Evolutionary conservation across 352 stramenopile genomes (phyloP).

Genomic region (Detonula confervacea): DNA sequence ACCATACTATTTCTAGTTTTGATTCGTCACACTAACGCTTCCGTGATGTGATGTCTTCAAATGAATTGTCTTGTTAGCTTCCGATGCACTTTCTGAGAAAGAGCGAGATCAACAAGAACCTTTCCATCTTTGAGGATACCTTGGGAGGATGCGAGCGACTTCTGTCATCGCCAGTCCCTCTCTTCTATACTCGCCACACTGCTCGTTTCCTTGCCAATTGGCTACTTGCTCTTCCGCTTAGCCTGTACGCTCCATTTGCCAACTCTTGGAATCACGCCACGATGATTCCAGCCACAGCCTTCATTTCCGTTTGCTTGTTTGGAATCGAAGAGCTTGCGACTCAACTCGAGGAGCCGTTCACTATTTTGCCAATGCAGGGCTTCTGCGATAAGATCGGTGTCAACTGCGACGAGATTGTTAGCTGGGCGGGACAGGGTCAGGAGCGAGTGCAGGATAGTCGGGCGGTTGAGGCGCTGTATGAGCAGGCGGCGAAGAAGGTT

Average conservation of each 20-base stretch:
- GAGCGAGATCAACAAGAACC: constrained; percentile 62
- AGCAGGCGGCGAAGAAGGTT: no score
- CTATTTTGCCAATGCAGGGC: constrained; percentile 75
- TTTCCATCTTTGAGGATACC: constrained; percentile 46
- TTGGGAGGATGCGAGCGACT: constrained; percentile 23
- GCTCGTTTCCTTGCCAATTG: constrained; percentile 72
- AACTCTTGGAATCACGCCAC: constrained; percentile 59
- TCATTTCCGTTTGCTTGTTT: constrained; percentile 74
- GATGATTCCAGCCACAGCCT: constrained; percentile 58
- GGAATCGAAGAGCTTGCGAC: constrained; percentile 78
- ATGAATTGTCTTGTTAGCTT: constrained; percentile 42
- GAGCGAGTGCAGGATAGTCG: no score
- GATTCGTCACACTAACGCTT: no score
- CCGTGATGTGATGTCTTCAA: no score
- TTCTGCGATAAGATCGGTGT: constrained; percentile 82
- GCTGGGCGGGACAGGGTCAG: no score
- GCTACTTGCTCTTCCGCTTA: constrained; percentile 67
- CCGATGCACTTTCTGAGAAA: constrained; percentile 54
- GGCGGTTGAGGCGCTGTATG: no score
- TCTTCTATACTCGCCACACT: constrained; percentile 76
- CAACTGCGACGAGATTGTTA: no score
- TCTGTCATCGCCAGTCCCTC: constrained; percentile 50
- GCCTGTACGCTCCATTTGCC: constrained; percentile 62
- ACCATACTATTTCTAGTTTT: no score
- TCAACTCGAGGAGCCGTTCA: constrained; percentile 82